Evolutionary conservation across 1,139 yeast genomes (phyloP).

Genomic region (Insectozyma bohioensis): DNA sequence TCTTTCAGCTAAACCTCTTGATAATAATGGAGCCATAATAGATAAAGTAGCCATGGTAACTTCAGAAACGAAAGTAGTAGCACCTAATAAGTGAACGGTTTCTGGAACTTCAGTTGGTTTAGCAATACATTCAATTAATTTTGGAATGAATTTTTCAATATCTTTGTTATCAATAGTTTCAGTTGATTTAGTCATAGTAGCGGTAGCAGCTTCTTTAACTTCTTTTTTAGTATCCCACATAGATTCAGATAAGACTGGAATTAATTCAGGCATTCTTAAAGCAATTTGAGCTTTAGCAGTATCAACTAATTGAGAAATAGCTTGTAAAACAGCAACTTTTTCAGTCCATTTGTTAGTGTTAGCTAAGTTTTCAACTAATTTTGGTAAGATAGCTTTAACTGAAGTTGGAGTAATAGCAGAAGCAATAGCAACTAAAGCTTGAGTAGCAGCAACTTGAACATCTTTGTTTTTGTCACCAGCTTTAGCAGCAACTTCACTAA

Average conservation of each 20-base stretch:
- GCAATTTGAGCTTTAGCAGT: slow-evolving; percentile 95
- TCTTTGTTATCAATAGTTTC: slow-evolving; percentile 99
- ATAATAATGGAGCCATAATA: slow-evolving; percentile 97
- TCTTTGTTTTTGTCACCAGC: slow-evolving; percentile 90
- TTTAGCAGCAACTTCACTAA: slow-evolving; percentile 67
- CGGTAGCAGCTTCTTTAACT: slow-evolving; percentile 95
- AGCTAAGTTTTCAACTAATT: slow-evolving; percentile 66
- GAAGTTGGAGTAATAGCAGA: slow-evolving; percentile 88
- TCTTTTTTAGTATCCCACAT: slow-evolving; percentile 99
- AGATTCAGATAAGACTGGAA: slow-evolving; percentile 96
- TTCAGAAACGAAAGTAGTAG: slow-evolving; percentile 98
- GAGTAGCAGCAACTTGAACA: slow-evolving; percentile 65
- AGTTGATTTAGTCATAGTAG: slow-evolving; percentile 93
- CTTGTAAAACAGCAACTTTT: slow-evolving; percentile 86
- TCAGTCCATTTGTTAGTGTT: slow-evolving; percentile 96
- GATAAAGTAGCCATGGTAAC: slow-evolving; percentile 99
- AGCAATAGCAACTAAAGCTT: slow-evolving; percentile 76
- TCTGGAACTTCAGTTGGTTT: slow-evolving; percentile 97
- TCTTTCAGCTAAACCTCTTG: slow-evolving; percentile 99
- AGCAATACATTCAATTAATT: slow-evolving; percentile 94
- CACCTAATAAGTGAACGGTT: slow-evolving; percentile 98
- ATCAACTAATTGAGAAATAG: slow-evolving; percentile 85
- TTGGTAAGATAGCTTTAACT: slow-evolving; percentile 86
- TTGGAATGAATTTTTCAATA: slow-evolving; percentile 98
- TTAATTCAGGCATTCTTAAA: slow-evolving; percentile 98